These are phyloP conservation scores for Gossypium arboreum DNA, from an alignment of 345 rosid genomes.

Conservation along the genomic window DNA sequence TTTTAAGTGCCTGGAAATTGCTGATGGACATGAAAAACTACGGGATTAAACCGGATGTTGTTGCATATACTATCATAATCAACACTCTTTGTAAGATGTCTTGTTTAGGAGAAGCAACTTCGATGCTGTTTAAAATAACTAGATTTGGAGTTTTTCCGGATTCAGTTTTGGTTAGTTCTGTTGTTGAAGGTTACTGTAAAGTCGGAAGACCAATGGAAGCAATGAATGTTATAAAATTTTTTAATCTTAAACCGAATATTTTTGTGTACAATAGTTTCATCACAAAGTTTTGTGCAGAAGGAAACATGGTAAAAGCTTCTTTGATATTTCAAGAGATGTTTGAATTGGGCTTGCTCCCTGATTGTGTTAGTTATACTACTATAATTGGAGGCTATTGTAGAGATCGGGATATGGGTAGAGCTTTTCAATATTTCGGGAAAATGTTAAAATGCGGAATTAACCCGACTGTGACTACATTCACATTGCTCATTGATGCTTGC, in stretches of 20 bases:
- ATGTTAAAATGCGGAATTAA: conserved; percentile 39
- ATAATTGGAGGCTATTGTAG: conserved; percentile 41
- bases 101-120: conserved; percentile 38
- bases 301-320: conserved; percentile 42
- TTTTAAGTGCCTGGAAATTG: conserved; percentile 40
- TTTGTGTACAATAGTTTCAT: conserved; percentile 50
- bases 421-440: conserved; percentile 37
- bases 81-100: conserved; percentile 40
- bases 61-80: conserved; percentile 39
- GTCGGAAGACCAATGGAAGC: conserved; percentile 39
- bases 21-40: conserved; percentile 38
- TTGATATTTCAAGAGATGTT: conserved; percentile 37
- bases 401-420: conserved; percentile 28
- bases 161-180: conserved; percentile 40
- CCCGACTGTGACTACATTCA: conserved; percentile 40
- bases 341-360: conserved; percentile 40
- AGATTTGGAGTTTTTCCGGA: conserved; percentile 38
- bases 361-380: conserved; percentile 41
- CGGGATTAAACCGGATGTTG: conserved; percentile 40
- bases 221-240: conserved; percentile 31
- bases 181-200: conserved; percentile 43
- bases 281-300: conserved; percentile 32
- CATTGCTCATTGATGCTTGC: conserved; percentile 35
- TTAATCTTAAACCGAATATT: conserved; percentile 36
- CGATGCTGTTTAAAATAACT: conserved; percentile 35